Conservation (phyloP, 2,329 filamentous ascomycete species). For the Clonostachys rosea region DNA sequence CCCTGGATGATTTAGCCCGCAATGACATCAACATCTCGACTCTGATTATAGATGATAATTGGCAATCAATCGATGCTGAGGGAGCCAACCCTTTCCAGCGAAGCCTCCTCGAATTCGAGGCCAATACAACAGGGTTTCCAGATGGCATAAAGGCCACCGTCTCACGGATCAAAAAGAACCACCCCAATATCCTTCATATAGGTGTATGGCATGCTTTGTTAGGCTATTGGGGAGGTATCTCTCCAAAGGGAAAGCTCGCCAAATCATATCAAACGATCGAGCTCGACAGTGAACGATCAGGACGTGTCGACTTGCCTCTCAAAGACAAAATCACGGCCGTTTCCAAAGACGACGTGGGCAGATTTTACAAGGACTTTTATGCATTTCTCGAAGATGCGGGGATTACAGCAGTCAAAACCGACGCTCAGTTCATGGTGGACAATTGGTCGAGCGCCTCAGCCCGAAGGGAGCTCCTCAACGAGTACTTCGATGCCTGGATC, state of each 20-base stretch:
- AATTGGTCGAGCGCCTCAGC: constrained; percentile 63
- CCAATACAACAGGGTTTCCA: constrained; percentile 74
- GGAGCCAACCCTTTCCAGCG: constrained; percentile 49
- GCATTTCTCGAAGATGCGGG: constrained; percentile 69
- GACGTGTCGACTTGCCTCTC: constrained; percentile 40
- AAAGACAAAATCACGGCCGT: constrained; percentile 69
- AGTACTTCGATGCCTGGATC: constrained; percentile 85
- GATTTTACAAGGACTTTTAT: constrained; percentile 91
- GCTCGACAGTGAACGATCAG: constrained; percentile 20
- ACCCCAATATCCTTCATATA: constrained; percentile 74
- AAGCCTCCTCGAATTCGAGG: constrained; percentile 82
- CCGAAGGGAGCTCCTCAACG: constrained; percentile 65
- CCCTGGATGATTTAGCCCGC: constrained; percentile 65
- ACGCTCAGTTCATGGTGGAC: constrained; percentile 88
- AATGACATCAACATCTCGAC: constrained; percentile 75
- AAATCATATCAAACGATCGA: constrained; percentile 72
- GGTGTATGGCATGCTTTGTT: constrained; percentile 91
- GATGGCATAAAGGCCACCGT: constrained; percentile 71
- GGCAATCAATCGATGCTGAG: constrained; percentile 68
- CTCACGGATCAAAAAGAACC: constrained; percentile 59
- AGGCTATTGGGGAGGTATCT: constrained; percentile 89
- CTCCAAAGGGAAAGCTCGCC: constrained; percentile 68
- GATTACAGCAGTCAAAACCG: constrained; percentile 86
- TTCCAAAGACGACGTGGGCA: constrained; percentile 65
- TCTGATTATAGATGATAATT: constrained; percentile 95